A percentile compares a stretch with the other conserved stretches of the same genome.
phyloP scores from a whole-genome alignment of 345 rosid species.

The Sisymbrium altissimum region DNA sequence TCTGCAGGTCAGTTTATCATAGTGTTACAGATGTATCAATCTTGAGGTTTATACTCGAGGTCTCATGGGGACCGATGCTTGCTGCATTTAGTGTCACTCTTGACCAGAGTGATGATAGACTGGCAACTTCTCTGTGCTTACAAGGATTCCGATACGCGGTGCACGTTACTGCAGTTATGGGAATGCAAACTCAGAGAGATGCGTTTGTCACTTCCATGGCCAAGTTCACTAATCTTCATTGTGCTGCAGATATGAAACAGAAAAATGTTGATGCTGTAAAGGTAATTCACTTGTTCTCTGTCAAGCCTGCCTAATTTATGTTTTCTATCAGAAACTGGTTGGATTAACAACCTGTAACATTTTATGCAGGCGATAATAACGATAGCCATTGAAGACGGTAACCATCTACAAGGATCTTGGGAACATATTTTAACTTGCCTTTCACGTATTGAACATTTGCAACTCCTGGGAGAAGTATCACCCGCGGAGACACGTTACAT shows the following conservation, averaged over 20 bases:
- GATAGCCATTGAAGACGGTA: constrained; percentile 93
- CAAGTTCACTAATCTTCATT: constrained; percentile 94
- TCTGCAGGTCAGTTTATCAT: constrained; percentile 71
- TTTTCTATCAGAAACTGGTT: neutral
- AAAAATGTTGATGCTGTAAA: constrained; percentile 96
- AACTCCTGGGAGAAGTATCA: constrained; percentile 89
- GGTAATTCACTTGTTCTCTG: constrained; percentile 39
- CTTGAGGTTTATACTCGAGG: constrained; percentile 93
- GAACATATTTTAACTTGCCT: constrained; percentile 94
- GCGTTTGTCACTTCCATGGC: constrained; percentile 97
- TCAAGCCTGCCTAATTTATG: neutral
- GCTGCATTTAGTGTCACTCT: constrained; percentile 97
- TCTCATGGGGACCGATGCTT: constrained; percentile 97
- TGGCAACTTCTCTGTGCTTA: constrained; percentile 85
- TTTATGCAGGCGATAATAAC: constrained; percentile 77
- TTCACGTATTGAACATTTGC: constrained; percentile 94
- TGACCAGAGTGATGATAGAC: constrained; percentile 89
- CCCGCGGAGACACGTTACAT: constrained; percentile 67
- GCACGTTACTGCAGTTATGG: constrained; percentile 90
- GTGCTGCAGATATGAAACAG: constrained; percentile 98
- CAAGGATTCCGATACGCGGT: constrained; percentile 84
- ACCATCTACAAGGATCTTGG: constrained; percentile 94
- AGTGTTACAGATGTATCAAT: constrained; percentile 71
- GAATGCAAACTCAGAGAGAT: constrained; percentile 98
- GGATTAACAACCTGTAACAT: neutral